A percentile compares a stretch with the other conserved stretches of the same genome.
phyloP scores from a whole-genome alignment of 306 rosid species.

The Citrullus colocynthis region DNA sequence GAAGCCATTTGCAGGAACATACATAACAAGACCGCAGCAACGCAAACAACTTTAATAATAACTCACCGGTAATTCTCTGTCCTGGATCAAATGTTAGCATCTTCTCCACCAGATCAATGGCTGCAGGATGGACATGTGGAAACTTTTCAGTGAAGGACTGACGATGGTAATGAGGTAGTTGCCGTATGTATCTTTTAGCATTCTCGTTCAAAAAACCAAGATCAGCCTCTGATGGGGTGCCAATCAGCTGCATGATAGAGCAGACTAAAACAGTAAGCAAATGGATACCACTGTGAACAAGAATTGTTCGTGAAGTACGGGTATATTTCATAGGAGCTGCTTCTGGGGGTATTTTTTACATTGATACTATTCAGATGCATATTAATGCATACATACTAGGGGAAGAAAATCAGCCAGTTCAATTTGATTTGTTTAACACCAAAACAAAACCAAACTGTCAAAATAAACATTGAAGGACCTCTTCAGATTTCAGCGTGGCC shows the following conservation, averaged over 20 bases:
- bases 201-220: conserved; percentile 86
- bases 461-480: too few relatives aligned
- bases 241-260: conserved; percentile 68
- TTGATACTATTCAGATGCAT: not conserved
- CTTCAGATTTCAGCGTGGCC: too few relatives aligned
- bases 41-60: conserved; percentile 14
- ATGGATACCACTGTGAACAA: not conserved
- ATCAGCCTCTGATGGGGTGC: conserved; percentile 94
- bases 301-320: not conserved
- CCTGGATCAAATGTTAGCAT: conserved; percentile 94
- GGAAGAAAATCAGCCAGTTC: not conserved
- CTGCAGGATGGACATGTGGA: conserved; percentile 85
- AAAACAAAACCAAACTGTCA: not conserved
- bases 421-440: not conserved
- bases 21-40: not conserved
- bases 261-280: not conserved
- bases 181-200: conserved; percentile 91
- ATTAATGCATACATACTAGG: not conserved
- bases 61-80: conserved; percentile 79
- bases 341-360: not conserved
- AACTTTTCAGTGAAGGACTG: conserved; percentile 88
- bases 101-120: conserved; percentile 93
- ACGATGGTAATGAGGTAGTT: conserved; percentile 53
- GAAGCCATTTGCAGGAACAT: not conserved
- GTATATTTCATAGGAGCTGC: not conserved